Evolutionary conservation across 768 basidiomycete species (phyloP), one percentile per base, ranked within the genome.

Genomic region (Suillus discolor): DNA sequence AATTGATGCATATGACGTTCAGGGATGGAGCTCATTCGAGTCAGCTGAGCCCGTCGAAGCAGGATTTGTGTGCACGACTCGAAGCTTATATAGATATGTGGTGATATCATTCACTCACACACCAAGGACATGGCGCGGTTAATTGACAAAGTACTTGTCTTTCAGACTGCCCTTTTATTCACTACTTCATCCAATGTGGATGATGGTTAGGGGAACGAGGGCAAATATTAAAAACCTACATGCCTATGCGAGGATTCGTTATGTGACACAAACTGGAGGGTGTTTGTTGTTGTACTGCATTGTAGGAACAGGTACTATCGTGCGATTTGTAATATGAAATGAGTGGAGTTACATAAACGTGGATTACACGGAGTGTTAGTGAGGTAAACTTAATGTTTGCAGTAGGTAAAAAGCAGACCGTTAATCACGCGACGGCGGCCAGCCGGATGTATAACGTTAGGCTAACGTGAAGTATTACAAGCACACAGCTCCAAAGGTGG

Each of bases 21-120:
- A 92, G 91, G 86, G 96, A 97, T 81, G 96, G 96, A 96, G 80
- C 97, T 91, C 82, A 94, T 97, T 80, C 87, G 90, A 71, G 90
- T 92, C 66, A 92, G 89, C 16, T 44, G 42, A 84, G 96, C 67
- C 86, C 87, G 62, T 84, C 97, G 66, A 91, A 94, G 82, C 71
- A 83, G 75, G 97, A 97, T 85, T 84, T 97, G 63, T 88, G 90
- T 67, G 89, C 87, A 69, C 94, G 93, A 77, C 87, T 93, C 69
- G 86, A 84, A 74, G 93, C 91, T 64, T 93, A n/a, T n/a, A n/a
- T n/a, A 81, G 65, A 63, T 47, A 57, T 67, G 54, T 34, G 18
- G 11, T n/a, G 31, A 20, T 54, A 18, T 31, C 28, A 54, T 60
- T 59, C 41, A 20, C 49, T 67, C 39, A 54, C 44, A 28, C n/a